A percentile compares a stretch with the other conserved stretches of the same genome.
phyloP scores from a whole-genome alignment of 2,329 filamentous ascomycete species.

The Beauveria caledonica region DNA sequence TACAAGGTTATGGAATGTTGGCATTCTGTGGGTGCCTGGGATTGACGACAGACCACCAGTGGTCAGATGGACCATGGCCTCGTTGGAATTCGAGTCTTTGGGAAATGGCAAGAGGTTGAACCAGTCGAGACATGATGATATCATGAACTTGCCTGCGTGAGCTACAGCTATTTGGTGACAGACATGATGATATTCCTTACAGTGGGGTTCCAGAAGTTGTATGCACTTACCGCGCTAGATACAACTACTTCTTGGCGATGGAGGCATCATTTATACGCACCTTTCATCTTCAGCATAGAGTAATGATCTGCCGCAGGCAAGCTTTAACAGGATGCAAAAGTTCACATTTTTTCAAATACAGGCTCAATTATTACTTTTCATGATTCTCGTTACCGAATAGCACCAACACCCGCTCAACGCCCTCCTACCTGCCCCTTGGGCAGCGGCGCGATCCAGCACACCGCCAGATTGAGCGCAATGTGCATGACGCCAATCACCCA shows the following conservation, averaged over 20 bases:
- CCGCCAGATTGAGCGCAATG: slow-evolving; percentile 58
- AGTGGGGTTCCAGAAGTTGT: too few species aligned
- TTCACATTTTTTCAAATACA: not conserved
- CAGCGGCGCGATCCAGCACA: slow-evolving; percentile 48
- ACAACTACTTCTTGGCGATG: not conserved
- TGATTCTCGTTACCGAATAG: not conserved
- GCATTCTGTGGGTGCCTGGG: too few species aligned
- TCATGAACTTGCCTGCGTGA: not conserved
- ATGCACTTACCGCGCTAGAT: not conserved
- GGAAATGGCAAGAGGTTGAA: not conserved
- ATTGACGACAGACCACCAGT: too few species aligned
- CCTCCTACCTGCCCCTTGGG: slow-evolving; percentile 36
- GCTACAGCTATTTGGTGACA: not conserved
- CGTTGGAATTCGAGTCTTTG: not conserved
- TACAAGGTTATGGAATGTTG: too few species aligned
- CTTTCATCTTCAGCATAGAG: slow-evolving; percentile 8
- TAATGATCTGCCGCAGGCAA: not conserved
- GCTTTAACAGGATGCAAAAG: too few species aligned
- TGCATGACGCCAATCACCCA: slow-evolving; percentile 78
- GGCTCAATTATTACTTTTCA: not conserved
- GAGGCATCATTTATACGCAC: not conserved
- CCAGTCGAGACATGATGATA: not conserved
- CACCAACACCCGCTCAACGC: slow-evolving; percentile 12
- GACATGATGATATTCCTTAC: not conserved
- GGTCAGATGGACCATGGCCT: too few species aligned